Conservation (phyloP, 2,329 filamentous ascomycete genomes). For the Diaporthe ilicicola region DNA sequence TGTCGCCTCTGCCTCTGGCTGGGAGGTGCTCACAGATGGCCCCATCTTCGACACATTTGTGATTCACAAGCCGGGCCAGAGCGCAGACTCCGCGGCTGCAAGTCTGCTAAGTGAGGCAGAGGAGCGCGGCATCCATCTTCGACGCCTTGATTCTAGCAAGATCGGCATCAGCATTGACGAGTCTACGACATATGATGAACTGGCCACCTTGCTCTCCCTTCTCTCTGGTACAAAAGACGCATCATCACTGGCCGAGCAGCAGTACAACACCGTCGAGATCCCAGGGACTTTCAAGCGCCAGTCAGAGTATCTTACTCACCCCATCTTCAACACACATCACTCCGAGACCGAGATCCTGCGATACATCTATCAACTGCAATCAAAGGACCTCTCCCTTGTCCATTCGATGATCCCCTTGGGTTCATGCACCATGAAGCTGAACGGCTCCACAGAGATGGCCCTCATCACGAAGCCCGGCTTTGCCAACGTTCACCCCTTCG, state of each 20-base stretch:
- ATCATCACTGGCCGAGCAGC: not conserved
- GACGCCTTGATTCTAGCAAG: conserved; percentile 66
- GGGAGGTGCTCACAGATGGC: conserved; percentile 30
- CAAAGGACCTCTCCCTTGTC: conserved; percentile 90
- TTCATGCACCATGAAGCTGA: conserved; percentile 98
- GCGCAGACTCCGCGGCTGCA: conserved; percentile 52
- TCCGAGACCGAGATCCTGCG: conserved; percentile 94
- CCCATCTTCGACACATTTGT: conserved; percentile 82
- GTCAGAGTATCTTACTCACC: conserved; percentile 83
- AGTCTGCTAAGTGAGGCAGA: conserved; percentile 55
- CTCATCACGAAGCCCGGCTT: conserved; percentile 82
- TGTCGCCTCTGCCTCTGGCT: conserved; percentile 26
- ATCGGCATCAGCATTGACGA: conserved; percentile 84
- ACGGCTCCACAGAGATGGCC: conserved; percentile 92
- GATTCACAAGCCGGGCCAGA: conserved; percentile 63
- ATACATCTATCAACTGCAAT: conserved; percentile 92
- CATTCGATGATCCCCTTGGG: conserved; percentile 98
- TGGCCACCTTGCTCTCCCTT: conserved; percentile 34
- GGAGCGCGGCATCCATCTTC: conserved; percentile 66
- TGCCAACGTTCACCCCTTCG: conserved; percentile 83
- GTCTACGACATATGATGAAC: conserved; percentile 42
- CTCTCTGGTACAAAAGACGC: conserved; percentile 27
- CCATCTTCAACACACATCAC: conserved; percentile 94
- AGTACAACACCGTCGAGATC: conserved; percentile 45
- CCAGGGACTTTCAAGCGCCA: conserved; percentile 73